phyloP scores from a whole-genome alignment of 2,329 filamentous ascomycete species.

The Epicoccum sorghinum region DNA sequence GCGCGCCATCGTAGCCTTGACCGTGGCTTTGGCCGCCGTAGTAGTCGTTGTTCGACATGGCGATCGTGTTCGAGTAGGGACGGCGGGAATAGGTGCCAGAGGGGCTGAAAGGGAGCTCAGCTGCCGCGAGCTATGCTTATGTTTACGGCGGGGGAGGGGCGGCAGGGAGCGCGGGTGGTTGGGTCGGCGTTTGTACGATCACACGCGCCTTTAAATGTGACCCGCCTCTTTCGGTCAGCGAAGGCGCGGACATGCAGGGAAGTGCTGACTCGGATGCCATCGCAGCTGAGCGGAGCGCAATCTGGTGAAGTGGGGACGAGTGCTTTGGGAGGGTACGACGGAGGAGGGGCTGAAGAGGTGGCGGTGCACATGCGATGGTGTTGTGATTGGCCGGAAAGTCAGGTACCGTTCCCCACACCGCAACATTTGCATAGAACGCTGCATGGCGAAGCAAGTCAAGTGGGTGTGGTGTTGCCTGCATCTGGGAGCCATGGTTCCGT shows the following conservation, averaged over 20 bases:
- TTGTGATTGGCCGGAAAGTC: not conserved
- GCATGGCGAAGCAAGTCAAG: not conserved
- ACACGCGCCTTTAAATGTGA: slow-evolving; percentile 29
- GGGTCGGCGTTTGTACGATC: slow-evolving; percentile 26
- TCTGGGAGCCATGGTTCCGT: not conserved
- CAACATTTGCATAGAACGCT: not conserved
- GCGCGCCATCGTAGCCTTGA: slow-evolving; percentile 35
- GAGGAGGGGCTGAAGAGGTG: slow-evolving; percentile 8
- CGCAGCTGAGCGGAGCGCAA: slow-evolving; percentile 27
- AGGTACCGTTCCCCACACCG: not conserved
- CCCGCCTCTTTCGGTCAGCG: slow-evolving; percentile 19
- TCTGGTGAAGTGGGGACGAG: slow-evolving; percentile 7
- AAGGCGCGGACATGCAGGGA: slow-evolving; percentile 8
- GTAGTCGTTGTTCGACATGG: slow-evolving; percentile 41
- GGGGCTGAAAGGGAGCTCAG: slow-evolving; percentile 13
- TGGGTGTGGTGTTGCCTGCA: not conserved
- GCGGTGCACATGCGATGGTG: slow-evolving; percentile 3
- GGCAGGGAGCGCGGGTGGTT: slow-evolving; percentile 17
- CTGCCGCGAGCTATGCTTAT: slow-evolving; percentile 15
- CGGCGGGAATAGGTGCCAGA: not conserved
- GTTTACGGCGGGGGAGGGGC: slow-evolving; percentile 31
- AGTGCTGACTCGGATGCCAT: slow-evolving; percentile 18
- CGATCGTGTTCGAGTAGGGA: not conserved
- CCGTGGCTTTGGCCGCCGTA: slow-evolving; percentile 42
- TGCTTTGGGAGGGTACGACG: slow-evolving; percentile 5